Conservation (phyloP, 345 rosid genomes). For the Arabidopsis suecica region DNA sequence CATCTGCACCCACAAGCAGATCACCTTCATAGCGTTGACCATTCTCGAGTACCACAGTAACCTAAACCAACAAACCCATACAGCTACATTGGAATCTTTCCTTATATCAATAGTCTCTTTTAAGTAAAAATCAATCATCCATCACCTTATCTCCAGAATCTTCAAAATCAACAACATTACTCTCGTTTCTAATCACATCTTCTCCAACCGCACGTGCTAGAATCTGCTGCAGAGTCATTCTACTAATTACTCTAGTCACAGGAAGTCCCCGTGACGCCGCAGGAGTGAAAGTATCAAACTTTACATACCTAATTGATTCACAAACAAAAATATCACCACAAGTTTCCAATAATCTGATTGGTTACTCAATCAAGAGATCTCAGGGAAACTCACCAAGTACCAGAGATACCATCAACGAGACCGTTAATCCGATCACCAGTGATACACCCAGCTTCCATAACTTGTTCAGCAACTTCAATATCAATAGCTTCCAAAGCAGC, state of each 20-base stretch:
- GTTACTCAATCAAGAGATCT: not conserved
- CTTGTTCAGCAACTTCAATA: slow-evolving; percentile 80
- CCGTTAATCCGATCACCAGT: slow-evolving; percentile 97
- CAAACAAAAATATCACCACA: slow-evolving; percentile 4
- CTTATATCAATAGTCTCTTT: not conserved
- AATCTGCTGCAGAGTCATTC: slow-evolving; percentile 90
- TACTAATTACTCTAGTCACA: slow-evolving; percentile 85
- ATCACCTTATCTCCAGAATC: slow-evolving; percentile 80
- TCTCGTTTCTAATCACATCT: slow-evolving; percentile 72
- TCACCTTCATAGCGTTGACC: slow-evolving; percentile 79
- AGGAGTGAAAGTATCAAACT: slow-evolving; percentile 97
- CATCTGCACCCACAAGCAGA: slow-evolving; percentile 93
- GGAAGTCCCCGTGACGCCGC: slow-evolving; percentile 90
- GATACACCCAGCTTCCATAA: slow-evolving; percentile 83
- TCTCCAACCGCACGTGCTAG: slow-evolving; percentile 83
- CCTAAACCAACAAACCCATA: slow-evolving; percentile 54
- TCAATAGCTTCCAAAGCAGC: slow-evolving; percentile 98
- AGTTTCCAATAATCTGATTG: not conserved
- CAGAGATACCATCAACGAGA: slow-evolving; percentile 91
- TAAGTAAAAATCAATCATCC: not conserved
- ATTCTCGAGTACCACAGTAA: slow-evolving; percentile 77
- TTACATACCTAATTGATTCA: slow-evolving; percentile 67
- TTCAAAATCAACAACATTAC: slow-evolving; percentile 84
- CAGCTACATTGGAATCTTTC: not conserved
- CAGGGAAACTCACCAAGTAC: slow-evolving; percentile 67